Evolutionary conservation across 2,329 filamentous ascomycete species (phyloP).

Genomic region (Lasiodiplodia sp.): DNA sequence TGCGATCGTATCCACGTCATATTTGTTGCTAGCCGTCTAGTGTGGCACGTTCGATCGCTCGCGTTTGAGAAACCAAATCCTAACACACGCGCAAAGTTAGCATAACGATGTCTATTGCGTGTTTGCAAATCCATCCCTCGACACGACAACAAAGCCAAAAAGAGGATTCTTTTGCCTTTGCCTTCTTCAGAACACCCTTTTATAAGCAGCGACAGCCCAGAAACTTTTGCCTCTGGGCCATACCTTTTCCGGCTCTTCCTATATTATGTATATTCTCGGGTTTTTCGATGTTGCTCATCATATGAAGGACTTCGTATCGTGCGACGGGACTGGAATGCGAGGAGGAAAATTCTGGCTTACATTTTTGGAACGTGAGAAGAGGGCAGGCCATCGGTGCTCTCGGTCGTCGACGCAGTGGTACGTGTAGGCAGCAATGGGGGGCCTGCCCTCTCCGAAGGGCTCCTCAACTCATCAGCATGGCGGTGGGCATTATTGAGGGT

Average conservation of each 20-base stretch:
- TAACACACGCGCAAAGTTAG: no score
- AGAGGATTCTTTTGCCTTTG: neutral
- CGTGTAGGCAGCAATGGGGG: neutral
- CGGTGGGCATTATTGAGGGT: neutral
- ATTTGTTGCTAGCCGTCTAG: no score
- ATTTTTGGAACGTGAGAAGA: neutral
- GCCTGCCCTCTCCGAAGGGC: neutral
- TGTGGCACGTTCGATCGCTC: no score
- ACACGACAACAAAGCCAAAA: neutral
- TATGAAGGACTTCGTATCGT: neutral
- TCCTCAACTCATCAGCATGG: neutral
- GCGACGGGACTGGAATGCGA: neutral
- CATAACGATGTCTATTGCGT: no score
- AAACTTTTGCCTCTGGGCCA: neutral
- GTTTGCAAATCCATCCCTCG: no score
- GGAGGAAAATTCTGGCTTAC: neutral
- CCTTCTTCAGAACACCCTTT: conserved; percentile 11
- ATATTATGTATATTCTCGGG: conserved; percentile 17
- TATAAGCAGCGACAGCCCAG: conserved; percentile 15
- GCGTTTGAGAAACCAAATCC: no score
- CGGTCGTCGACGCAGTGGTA: neutral
- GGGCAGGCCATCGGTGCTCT: neutral
- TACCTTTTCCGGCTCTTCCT: conserved; percentile 28
- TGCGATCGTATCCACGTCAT: no score
- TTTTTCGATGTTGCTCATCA: conserved; percentile 17